A percentile compares a stretch with the other conserved stretches of the same genome.
Conservation (phyloP, 2,329 filamentous ascomycete genomes). For the Meredithiella fracta region DNA sequence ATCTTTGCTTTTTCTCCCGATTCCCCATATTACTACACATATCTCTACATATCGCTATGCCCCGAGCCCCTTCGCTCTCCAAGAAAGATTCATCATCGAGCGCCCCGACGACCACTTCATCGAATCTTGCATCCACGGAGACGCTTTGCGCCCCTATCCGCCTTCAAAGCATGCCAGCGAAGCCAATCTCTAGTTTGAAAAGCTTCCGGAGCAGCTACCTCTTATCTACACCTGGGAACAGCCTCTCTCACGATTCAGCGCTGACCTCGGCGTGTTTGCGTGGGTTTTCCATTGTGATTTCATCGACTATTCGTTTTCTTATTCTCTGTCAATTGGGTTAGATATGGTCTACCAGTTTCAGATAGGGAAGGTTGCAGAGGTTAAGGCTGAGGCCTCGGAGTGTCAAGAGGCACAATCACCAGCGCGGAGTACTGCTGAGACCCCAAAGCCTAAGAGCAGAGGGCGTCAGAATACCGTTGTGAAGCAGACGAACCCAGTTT, state of each 20-base stretch:
- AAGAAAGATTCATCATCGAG: neutral
- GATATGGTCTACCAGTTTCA: neutral
- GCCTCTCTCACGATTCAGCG: neutral
- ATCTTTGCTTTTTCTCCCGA: neutral
- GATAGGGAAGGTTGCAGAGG: neutral
- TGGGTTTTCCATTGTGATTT: neutral
- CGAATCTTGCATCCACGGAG: neutral
- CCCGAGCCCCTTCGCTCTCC: neutral
- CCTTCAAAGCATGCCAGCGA: neutral
- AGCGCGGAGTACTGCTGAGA: too few relatives aligned
- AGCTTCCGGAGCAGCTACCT: neutral
- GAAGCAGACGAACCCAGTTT: too few relatives aligned
- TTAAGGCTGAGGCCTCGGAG: too few relatives aligned
- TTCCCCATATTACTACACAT: neutral
- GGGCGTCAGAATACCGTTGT: too few relatives aligned
- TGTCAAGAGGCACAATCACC: too few relatives aligned
- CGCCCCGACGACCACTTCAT: neutral
- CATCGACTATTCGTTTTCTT: neutral
- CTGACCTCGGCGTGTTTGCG: neutral
- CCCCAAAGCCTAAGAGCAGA: too few relatives aligned
- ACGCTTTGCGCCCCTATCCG: neutral
- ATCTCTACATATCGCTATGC: neutral
- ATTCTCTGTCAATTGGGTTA: neutral
- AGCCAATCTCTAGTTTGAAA: neutral
- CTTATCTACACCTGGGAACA: neutral